phyloP scores from a whole-genome alignment of 805 yeast genomes.

The Myxozyma nipponensis region DNA sequence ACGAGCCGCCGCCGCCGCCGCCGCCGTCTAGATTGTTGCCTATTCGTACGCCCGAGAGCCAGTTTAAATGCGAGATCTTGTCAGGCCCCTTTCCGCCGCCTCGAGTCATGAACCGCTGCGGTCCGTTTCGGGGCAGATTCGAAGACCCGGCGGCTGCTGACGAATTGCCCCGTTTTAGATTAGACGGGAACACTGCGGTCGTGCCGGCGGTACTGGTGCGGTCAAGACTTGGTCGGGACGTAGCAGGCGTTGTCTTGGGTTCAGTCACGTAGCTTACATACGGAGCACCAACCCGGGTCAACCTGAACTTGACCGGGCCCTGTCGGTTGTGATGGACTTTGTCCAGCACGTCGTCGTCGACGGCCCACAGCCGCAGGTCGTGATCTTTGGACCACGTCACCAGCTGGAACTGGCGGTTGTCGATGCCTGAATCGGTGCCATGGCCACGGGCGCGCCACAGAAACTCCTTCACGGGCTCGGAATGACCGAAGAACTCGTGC shows the following conservation, averaged over 20 bases:
- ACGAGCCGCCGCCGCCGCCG: conserved; percentile 9
- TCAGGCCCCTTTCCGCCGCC: conserved; percentile 14
- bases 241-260: conserved; percentile 36
- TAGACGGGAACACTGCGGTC: neutral
- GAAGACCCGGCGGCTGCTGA: neutral
- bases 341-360: conserved; percentile 47
- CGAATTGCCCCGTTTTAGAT: neutral
- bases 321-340: conserved; percentile 39
- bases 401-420: conserved; percentile 80
- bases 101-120: conserved; percentile 22
- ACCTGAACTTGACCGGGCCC: conserved; percentile 38
- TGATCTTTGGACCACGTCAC: conserved; percentile 93
- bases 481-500: conserved; percentile 71
- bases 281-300: conserved; percentile 44
- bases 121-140: conserved; percentile 1
- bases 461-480: conserved; percentile 81
- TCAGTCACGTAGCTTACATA: conserved; percentile 52
- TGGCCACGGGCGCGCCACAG: conserved; percentile 75
- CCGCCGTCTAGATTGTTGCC: conserved; percentile 48
- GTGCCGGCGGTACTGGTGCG: neutral
- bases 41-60: conserved; percentile 91
- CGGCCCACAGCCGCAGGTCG: conserved; percentile 79
- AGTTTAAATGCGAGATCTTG: conserved; percentile 65
- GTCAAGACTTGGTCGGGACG: neutral
- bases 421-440: conserved; percentile 39